Percentiles rank a stretch among this genome's conserved stretches.
Evolutionary conservation across 306 rosid genomes (phyloP).

Genomic region (Corylus heterophylla): DNA sequence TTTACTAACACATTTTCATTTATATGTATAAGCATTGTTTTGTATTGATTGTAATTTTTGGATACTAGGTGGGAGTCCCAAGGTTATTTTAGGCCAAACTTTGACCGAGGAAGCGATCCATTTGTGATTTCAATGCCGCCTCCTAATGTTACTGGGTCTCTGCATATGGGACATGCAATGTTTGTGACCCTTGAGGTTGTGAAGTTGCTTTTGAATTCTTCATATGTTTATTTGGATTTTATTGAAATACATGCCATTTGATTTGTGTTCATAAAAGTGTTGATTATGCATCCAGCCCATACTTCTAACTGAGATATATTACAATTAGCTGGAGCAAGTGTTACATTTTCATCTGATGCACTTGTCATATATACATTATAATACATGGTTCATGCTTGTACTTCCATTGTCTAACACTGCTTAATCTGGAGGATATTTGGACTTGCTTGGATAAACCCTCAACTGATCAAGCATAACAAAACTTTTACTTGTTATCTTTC

Average conservation of each 20-base stretch:
- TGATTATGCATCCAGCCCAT: neutral
- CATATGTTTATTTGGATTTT: neutral
- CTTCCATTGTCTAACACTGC: neutral
- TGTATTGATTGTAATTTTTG: slow-evolving; percentile 30
- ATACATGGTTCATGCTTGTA: neutral
- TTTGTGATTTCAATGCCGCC: slow-evolving; percentile 97
- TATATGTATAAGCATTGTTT: neutral
- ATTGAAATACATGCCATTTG: neutral
- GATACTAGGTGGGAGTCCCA: slow-evolving; percentile 96
- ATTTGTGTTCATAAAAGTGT: neutral
- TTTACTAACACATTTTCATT: neutral
- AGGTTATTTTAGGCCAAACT: slow-evolving; percentile 79
- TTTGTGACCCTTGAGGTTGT: slow-evolving; percentile 96
- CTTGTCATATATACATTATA: neutral
- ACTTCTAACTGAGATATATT: neutral
- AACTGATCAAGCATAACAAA: too few relatives aligned
- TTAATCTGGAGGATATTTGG: too few relatives aligned
- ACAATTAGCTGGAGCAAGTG: neutral
- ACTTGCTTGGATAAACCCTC: too few relatives aligned
- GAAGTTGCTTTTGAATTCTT: slow-evolving; percentile 7
- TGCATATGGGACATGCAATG: slow-evolving; percentile 99
- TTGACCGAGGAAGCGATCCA: slow-evolving; percentile 70
- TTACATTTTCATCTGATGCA: neutral
- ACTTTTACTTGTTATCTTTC: too few relatives aligned
- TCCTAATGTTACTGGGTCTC: slow-evolving; percentile 95